phyloP scores from a whole-genome alignment of 306 rosid species.

The Ormosia semicastrata region DNA sequence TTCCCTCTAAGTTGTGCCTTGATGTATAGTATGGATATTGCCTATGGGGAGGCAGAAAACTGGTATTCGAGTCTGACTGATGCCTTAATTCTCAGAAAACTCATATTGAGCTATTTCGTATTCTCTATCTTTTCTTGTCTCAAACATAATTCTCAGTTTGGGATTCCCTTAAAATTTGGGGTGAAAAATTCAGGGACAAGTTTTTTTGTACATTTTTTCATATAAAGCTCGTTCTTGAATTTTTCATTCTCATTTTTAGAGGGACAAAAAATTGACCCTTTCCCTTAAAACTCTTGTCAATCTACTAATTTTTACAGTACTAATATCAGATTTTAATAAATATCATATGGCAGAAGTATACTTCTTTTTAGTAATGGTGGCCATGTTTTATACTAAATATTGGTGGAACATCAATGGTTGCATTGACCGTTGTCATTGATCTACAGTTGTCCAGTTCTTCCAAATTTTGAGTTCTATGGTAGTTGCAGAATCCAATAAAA shows the following conservation, averaged over 20 bases:
- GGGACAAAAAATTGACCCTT: not conserved
- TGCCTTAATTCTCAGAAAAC: not conserved
- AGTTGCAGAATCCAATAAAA: not conserved
- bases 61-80: conserved; percentile 9
- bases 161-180: not conserved
- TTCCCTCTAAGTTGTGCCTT: not conserved
- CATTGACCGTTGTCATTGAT: not conserved
- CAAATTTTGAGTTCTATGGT: not conserved
- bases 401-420: not conserved
- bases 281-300: not conserved
- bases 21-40: not conserved
- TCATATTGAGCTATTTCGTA: not conserved
- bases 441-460: not conserved
- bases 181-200: not conserved
- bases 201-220: not conserved
- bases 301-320: not conserved
- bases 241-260: not conserved
- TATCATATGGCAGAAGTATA: not conserved
- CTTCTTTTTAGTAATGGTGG: not conserved
- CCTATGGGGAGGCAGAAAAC: not conserved
- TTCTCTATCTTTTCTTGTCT: not conserved
- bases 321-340: not conserved
- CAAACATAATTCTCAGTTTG: not conserved
- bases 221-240: not conserved
- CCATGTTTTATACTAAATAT: not conserved